Percentiles rank a stretch among this genome's conserved stretches.
phyloP scores from a whole-genome alignment of 805 yeast genomes.

The Saccharomycopsis malanga region DNA sequence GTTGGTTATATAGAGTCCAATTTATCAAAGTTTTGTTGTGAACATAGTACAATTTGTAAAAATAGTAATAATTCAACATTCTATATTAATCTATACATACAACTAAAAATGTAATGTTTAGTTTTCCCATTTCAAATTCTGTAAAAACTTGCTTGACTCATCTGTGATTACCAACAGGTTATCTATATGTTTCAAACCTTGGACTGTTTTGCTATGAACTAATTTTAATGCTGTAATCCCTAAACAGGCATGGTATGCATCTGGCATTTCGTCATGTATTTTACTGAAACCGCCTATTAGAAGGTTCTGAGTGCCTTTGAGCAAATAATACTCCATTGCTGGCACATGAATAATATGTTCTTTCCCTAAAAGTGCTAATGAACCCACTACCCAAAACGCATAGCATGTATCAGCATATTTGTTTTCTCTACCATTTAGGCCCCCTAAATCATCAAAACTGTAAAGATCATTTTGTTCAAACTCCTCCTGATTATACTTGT shows the following conservation, averaged over 20 bases:
- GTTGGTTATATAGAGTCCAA: not conserved
- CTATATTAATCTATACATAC: too few relatives aligned
- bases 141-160: constrained; percentile 14
- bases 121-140: constrained; percentile 7
- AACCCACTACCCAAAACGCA: constrained; percentile 72
- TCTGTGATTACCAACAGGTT: constrained; percentile 25
- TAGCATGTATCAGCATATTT: constrained; percentile 84
- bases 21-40: not conserved
- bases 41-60: too few relatives aligned
- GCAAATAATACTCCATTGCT: constrained; percentile 37
- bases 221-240: constrained; percentile 50
- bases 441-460: constrained; percentile 51
- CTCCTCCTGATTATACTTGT: constrained; percentile 28
- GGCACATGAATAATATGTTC: constrained; percentile 32
- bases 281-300: constrained; percentile 76
- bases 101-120: too few relatives aligned
- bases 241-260: constrained; percentile 60
- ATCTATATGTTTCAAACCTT: constrained; percentile 24
- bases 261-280: constrained; percentile 53
- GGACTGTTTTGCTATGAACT: constrained; percentile 25
- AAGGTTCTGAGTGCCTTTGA: constrained; percentile 50
- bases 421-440: constrained; percentile 81
- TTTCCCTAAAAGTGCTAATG: constrained; percentile 40
- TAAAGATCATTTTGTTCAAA: constrained; percentile 23
- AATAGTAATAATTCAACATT: too few relatives aligned